Conservation (phyloP, 1,139 yeast genomes). For the Blastobotrys elegans region DNA sequence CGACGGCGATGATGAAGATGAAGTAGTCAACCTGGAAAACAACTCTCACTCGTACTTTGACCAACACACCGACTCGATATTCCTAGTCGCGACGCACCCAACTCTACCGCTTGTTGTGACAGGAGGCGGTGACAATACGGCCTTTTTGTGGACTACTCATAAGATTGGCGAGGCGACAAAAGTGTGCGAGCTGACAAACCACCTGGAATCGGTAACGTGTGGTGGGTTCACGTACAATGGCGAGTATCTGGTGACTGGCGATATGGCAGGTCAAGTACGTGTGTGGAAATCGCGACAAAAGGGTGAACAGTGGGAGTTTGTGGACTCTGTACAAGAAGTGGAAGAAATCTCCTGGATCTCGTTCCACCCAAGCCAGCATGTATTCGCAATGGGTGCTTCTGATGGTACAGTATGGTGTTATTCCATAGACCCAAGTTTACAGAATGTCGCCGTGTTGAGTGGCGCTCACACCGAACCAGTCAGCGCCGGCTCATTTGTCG, state of each 20-base stretch:
- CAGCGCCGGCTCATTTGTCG: slow-evolving; percentile 69
- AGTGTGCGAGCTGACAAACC: slow-evolving; percentile 69
- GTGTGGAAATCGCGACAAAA: slow-evolving; percentile 66
- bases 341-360: slow-evolving; percentile 78
- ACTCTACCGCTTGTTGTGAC: slow-evolving; percentile 73
- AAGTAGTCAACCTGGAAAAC: slow-evolving; percentile 76
- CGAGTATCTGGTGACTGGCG: slow-evolving; percentile 75
- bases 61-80: slow-evolving; percentile 80
- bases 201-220: slow-evolving; percentile 80
- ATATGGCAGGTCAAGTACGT: slow-evolving; percentile 85
- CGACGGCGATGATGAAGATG: slow-evolving; percentile 52
- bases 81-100: slow-evolving; percentile 75
- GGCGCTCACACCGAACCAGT: slow-evolving; percentile 47
- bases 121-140: slow-evolving; percentile 89
- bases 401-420: slow-evolving; percentile 97
- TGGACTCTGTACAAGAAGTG: slow-evolving; percentile 74
- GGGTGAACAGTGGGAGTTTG: slow-evolving; percentile 76
- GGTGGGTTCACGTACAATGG: slow-evolving; percentile 86
- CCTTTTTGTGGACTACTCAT: slow-evolving; percentile 89
- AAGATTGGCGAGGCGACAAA: slow-evolving; percentile 69
- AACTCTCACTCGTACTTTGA: slow-evolving; percentile 89
- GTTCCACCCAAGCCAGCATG: slow-evolving; percentile 64
- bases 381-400: slow-evolving; percentile 86
- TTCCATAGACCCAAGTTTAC: slow-evolving; percentile 54
- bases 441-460: slow-evolving; percentile 73